phyloP scores from a whole-genome alignment of 2,329 filamentous ascomycete genomes.

The Diaporthe sp. region DNA sequence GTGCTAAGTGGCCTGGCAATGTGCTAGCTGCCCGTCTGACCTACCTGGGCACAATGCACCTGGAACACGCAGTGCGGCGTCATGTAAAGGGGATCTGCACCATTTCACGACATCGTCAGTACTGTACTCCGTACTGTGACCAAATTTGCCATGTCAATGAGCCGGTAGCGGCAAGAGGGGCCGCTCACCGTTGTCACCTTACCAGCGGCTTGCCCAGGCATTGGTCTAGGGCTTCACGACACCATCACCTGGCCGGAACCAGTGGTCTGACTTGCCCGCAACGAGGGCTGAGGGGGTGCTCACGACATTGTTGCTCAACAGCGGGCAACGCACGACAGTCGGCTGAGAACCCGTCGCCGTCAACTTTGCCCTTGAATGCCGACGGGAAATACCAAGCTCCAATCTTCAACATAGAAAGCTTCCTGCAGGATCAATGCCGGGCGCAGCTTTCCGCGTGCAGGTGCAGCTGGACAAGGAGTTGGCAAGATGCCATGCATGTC shows the following conservation, averaged over 20 bases:
- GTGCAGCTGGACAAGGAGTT: neutral
- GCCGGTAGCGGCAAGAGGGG: constrained; percentile 6
- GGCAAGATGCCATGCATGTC: constrained; percentile 16
- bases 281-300: neutral
- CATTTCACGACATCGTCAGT: neutral
- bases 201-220: neutral
- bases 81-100: neutral
- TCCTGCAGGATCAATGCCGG: constrained; percentile 26
- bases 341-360: neutral
- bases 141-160: neutral
- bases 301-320: neutral
- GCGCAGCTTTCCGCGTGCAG: constrained; percentile 7
- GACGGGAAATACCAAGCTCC: constrained; percentile 3
- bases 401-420: neutral
- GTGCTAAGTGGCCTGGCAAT: too few species aligned
- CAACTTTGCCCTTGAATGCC: neutral
- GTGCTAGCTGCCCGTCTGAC: constrained; percentile 12
- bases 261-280: constrained; percentile 8
- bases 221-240: neutral
- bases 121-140: constrained; percentile 3
- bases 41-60: neutral
- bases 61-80: neutral
- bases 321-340: constrained; percentile 3
- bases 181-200: constrained; percentile 14
- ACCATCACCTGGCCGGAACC: neutral